Conservation (phyloP, 2,329 filamentous ascomycete genomes). For the Scorias spongiosa region DNA sequence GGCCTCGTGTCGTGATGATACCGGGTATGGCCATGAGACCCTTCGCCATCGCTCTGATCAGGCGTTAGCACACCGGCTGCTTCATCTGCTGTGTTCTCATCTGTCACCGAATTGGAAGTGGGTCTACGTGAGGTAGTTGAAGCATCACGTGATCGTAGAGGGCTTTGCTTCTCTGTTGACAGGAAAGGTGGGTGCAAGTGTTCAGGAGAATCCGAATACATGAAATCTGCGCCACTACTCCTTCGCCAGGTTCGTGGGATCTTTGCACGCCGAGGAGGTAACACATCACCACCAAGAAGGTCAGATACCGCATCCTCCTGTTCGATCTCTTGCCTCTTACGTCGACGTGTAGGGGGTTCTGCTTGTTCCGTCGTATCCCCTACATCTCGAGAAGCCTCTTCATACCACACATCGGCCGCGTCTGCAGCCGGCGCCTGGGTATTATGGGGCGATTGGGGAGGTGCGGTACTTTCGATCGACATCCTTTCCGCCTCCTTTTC, state of each 20-base stretch:
- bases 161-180: background rate
- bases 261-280: constrained; percentile 23
- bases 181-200: constrained; percentile 2
- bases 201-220: constrained; percentile 23
- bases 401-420: constrained; percentile 30
- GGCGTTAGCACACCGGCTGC: constrained; percentile 18
- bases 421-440: background rate
- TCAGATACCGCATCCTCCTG: constrained; percentile 17
- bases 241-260: constrained; percentile 28
- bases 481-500: constrained; percentile 1
- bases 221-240: constrained; percentile 22
- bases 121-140: background rate
- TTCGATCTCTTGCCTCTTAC: constrained; percentile 4
- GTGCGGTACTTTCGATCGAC: background rate
- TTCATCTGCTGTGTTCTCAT: constrained; percentile 7
- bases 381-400: constrained; percentile 27
- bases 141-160: background rate
- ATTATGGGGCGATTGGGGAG: background rate
- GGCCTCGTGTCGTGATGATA: background rate
- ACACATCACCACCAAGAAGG: constrained; percentile 19
- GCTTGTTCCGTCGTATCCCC: constrained; percentile 8
- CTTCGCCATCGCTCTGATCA: constrained; percentile 16
- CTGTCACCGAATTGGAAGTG: background rate
- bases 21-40: constrained; percentile 1
- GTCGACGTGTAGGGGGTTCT: background rate